Evolutionary conservation across 768 basidiomycete species (phyloP).

Genomic region (Boletus sensibilis): DNA sequence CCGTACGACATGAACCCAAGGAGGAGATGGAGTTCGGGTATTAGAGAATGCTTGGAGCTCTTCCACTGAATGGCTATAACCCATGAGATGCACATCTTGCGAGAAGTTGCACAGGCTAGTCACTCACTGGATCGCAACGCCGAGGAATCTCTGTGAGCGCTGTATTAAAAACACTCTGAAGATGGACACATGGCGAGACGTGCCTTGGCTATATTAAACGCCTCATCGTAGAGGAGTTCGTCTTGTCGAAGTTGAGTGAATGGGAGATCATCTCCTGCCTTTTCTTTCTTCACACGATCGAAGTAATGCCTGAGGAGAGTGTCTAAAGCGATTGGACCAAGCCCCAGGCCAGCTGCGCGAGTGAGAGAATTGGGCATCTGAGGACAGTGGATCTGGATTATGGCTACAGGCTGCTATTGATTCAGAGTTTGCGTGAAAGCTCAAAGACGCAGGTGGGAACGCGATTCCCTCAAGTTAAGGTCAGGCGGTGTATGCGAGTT

Average conservation of each 20-base stretch:
- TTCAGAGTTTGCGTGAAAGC: background rate
- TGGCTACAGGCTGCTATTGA: background rate
- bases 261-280: slow-evolving; percentile 37
- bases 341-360: slow-evolving; percentile 56
- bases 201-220: slow-evolving; percentile 74
- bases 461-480: background rate
- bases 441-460: background rate
- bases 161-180: background rate
- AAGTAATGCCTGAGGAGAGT: slow-evolving; percentile 88
- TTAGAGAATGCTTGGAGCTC: slow-evolving; percentile 80
- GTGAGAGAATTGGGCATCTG: slow-evolving; percentile 54
- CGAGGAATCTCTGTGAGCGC: slow-evolving; percentile 62
- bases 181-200: slow-evolving; percentile 12
- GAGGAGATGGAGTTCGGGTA: slow-evolving; percentile 79
- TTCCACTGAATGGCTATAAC: slow-evolving; percentile 74
- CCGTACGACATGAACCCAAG: slow-evolving; percentile 74
- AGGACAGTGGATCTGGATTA: background rate
- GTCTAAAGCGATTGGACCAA: slow-evolving; percentile 72
- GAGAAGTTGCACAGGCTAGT: background rate
- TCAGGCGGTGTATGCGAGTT: background rate
- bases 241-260: slow-evolving; percentile 58
- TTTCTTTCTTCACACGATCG: slow-evolving; percentile 53
- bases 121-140: slow-evolving; percentile 64
- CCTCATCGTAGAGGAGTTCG: slow-evolving; percentile 80
- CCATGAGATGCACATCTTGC: background rate